These are phyloP conservation scores for Umbelopsis ramanniana DNA, from an alignment of 192 early-diverging fungal species.

Conservation along the genomic window DNA sequence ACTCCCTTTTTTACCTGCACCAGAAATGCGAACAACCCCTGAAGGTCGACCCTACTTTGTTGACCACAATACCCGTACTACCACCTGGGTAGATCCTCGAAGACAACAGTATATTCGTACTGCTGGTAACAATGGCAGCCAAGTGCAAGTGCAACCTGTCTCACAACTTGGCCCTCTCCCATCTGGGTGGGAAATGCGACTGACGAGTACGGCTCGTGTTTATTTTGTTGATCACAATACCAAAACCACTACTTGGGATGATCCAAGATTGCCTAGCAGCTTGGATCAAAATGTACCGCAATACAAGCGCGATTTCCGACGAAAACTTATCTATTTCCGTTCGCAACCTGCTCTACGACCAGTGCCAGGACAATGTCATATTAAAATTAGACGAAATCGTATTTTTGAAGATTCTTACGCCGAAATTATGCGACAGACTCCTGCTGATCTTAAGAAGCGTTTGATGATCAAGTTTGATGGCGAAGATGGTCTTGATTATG, in stretches of 20 bases:
- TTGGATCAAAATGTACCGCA: slow-evolving; percentile 89
- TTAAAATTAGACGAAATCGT: slow-evolving; percentile 82
- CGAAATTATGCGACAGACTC: slow-evolving; percentile 90
- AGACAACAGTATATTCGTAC: slow-evolving; percentile 58
- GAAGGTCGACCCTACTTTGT: slow-evolving; percentile 83
- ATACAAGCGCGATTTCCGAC: slow-evolving; percentile 96
- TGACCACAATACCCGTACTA: slow-evolving; percentile 84
- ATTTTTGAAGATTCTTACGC: slow-evolving; percentile 95
- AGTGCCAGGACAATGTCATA: slow-evolving; percentile 85
- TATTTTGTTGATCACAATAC: slow-evolving; percentile 98
- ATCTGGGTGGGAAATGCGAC: slow-evolving; percentile 96
- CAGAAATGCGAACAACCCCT: slow-evolving; percentile 29
- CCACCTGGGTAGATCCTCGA: slow-evolving; percentile 89
- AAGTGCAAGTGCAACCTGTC: slow-evolving; percentile 69
- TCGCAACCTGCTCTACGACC: slow-evolving; percentile 88
- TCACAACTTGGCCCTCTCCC: slow-evolving; percentile 85
- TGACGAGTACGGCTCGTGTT: slow-evolving; percentile 90
- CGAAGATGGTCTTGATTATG: slow-evolving; percentile 97
- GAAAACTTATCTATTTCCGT: slow-evolving; percentile 95
- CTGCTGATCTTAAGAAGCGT: slow-evolving; percentile 90
- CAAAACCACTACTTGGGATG: slow-evolving; percentile 98
- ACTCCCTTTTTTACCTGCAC: too few relatives aligned
- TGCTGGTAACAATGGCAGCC: slow-evolving; percentile 47
- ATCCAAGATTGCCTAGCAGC: slow-evolving; percentile 77
- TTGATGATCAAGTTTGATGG: slow-evolving; percentile 98